Evolutionary conservation across 1,284 basidiomycete species (phyloP).

Genomic region (Schizophyllum commune): DNA sequence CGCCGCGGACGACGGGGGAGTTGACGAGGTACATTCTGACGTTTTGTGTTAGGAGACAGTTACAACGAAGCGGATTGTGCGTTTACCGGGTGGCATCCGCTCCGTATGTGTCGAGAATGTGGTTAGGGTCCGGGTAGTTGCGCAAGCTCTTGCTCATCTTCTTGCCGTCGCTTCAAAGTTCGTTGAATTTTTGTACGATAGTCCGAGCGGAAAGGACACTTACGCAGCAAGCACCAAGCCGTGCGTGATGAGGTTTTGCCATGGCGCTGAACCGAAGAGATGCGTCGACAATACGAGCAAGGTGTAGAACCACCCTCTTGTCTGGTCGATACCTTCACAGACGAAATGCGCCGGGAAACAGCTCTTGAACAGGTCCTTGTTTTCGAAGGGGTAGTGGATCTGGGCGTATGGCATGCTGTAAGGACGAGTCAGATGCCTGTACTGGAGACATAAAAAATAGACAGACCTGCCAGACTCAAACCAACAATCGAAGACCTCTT

Average conservation of each 20-base stretch:
- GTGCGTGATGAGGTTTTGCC: constrained; percentile 97
- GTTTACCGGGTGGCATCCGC: constrained; percentile 88
- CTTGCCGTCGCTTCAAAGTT: constrained; percentile 75
- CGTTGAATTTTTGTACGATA: constrained; percentile 1
- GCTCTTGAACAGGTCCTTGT: constrained; percentile 79
- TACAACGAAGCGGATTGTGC: neutral
- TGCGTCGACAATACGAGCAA: constrained; percentile 93
- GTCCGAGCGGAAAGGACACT: constrained; percentile 24
- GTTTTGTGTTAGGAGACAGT: neutral
- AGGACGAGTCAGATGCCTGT: constrained; percentile 7
- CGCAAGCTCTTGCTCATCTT: constrained; percentile 99
- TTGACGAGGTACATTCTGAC: constrained; percentile 94
- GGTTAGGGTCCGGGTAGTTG: constrained; percentile 97
- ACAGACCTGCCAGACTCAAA: constrained; percentile 94
- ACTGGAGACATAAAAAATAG: too few species aligned
- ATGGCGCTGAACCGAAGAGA: constrained; percentile 89
- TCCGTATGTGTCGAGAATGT: constrained; percentile 89
- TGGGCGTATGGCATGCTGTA: constrained; percentile 98
- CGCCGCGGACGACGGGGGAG: constrained; percentile 96
- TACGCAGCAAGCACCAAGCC: constrained; percentile 93
- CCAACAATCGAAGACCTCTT: constrained; percentile 99
- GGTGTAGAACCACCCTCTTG: constrained; percentile 99
- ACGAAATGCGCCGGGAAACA: constrained; percentile 98
- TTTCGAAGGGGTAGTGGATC: constrained; percentile 97
- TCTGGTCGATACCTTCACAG: constrained; percentile 95